These are phyloP conservation scores for Brettanomyces bruxellensis DNA, from an alignment of 805 yeast genomes.

Conservation along the genomic window DNA sequence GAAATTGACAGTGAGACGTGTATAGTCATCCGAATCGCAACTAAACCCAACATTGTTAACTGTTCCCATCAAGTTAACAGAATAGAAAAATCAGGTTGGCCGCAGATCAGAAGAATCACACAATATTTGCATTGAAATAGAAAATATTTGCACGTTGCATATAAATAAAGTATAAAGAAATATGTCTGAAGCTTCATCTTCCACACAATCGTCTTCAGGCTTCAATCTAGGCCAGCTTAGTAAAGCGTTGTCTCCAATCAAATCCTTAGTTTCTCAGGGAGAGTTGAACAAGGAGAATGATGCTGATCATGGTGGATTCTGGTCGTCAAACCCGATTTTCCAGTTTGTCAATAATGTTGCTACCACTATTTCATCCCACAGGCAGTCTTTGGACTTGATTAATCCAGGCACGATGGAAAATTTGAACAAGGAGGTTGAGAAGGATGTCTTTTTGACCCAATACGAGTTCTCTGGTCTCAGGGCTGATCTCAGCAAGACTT, in stretches of 20 bases:
- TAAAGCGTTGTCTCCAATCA: slow-evolving; percentile 47
- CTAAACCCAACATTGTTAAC: too few species aligned
- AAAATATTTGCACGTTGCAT: too few species aligned
- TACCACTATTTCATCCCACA: slow-evolving; percentile 62
- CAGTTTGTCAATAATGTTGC: slow-evolving; percentile 72
- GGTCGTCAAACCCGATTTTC: slow-evolving; percentile 80
- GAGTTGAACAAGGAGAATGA: slow-evolving; percentile 20
- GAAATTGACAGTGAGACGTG: too few species aligned
- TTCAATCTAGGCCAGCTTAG: slow-evolving; percentile 49
- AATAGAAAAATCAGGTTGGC: too few species aligned
- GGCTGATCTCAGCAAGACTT: slow-evolving; percentile 92
- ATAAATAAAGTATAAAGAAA: too few species aligned
- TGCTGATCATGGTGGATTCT: slow-evolving; percentile 45
- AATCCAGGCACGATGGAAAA: slow-evolving; percentile 96
- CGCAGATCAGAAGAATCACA: too few species aligned
- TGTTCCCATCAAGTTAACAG: too few species aligned
- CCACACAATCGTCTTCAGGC: not conserved
- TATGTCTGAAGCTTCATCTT: too few species aligned
- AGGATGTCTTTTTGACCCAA: slow-evolving; percentile 86
- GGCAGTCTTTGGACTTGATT: slow-evolving; percentile 70
- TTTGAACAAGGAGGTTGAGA: slow-evolving; percentile 84
- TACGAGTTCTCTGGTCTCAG: slow-evolving; percentile 91
- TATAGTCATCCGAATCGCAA: too few species aligned
- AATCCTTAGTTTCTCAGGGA: slow-evolving; percentile 13
- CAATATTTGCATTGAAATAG: too few species aligned